Conservation (phyloP, 768 basidiomycete genomes). For the Suillus variegatus region DNA sequence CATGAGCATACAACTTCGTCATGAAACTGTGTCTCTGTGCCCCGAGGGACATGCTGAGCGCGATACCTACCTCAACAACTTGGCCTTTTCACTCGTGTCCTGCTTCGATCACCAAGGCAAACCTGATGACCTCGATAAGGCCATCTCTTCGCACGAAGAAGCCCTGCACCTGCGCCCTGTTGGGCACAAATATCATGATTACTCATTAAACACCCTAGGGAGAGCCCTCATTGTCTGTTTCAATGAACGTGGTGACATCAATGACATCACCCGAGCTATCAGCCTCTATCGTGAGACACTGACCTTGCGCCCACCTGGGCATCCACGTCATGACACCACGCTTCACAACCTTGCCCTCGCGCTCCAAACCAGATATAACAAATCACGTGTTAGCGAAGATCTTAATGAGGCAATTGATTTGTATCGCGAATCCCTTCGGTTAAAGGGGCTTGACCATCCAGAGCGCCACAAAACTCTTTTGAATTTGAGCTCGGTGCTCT, state of each 20-base stretch:
- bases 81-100: fast-evolving
- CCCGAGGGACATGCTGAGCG: neutral
- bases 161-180: neutral
- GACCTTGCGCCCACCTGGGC: neutral
- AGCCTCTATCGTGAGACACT: neutral
- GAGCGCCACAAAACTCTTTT: neutral
- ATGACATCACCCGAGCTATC: neutral
- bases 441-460: neutral
- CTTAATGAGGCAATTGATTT: neutral
- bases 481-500: neutral
- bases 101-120: neutral
- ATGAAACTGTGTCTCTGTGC: neutral
- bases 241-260: neutral
- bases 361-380: neutral
- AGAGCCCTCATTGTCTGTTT: neutral
- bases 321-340: neutral
- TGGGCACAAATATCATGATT: neutral
- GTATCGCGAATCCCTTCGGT: neutral
- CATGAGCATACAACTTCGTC: neutral
- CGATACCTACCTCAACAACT: neutral
- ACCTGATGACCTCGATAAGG: neutral
- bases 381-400: neutral
- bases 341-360: neutral
- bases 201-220: neutral
- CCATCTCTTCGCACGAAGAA: neutral